Conservation (phyloP, 2,329 filamentous ascomycete genomes). For the Colletotrichum orbiculare region DNA sequence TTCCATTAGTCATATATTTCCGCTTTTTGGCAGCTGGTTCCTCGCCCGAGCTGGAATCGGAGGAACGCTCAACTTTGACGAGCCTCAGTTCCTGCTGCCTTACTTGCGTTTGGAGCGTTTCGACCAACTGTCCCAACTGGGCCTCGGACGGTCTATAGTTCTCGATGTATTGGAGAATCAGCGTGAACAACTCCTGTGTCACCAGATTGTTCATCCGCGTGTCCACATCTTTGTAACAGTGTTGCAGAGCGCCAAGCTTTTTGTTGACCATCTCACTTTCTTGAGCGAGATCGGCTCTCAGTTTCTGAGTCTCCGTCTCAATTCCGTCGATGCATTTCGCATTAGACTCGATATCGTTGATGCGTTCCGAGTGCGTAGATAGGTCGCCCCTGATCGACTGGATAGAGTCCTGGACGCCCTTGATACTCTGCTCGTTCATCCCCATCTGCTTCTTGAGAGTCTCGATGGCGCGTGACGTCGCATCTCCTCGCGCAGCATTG, state of each 20-base stretch:
- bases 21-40: constrained; percentile 28
- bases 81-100: constrained; percentile 23
- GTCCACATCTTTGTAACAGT: constrained; percentile 54
- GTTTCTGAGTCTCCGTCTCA: not conserved
- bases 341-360: not conserved
- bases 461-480: not conserved
- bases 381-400: not conserved
- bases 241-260: constrained; percentile 46
- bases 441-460: constrained; percentile 20
- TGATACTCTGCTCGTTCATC: constrained; percentile 27
- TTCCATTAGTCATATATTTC: constrained; percentile 3
- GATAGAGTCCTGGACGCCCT: constrained; percentile 9
- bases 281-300: not conserved
- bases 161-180: constrained; percentile 53
- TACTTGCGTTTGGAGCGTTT: constrained; percentile 23
- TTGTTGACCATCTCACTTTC: constrained; percentile 30
- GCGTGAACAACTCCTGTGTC: constrained; percentile 53
- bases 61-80: constrained; percentile 5
- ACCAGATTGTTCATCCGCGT: constrained; percentile 61
- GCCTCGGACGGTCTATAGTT: constrained; percentile 20
- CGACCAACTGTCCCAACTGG: constrained; percentile 10
- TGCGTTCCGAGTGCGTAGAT: not conserved
- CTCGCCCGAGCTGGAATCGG: not conserved
- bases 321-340: not conserved
- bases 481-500: not conserved